Base-by-base conservation (phyloP, 192 early-diverging fungal genomes). In the Podila minutissima region DNA sequence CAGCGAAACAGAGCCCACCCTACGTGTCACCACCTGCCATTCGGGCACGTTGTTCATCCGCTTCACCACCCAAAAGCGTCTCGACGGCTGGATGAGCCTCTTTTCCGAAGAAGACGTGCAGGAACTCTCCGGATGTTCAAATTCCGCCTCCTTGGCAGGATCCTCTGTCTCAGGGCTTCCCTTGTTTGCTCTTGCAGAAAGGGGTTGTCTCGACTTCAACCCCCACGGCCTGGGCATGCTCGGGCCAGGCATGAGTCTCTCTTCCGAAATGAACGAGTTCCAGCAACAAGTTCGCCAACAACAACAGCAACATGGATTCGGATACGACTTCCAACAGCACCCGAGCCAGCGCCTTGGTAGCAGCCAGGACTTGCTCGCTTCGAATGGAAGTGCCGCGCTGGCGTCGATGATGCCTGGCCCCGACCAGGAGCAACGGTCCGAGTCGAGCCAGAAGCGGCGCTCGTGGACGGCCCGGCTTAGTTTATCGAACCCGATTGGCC, bases 31-130 rank as follows among this genome's bases (percentile, higher is more conserved):
- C 0, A 77, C 74, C 8, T n/a, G 22, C 15, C 20, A 62, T 38
- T 48, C 48, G 5, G 64, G 63, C 0, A 37, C 46, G 10, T 11
- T 77, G 2, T 22, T 66, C 1, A 77, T 77, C 20, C 74, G 68
- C 22, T 77, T 77, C 32, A 38, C 11, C 0, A 66, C 26, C 12
- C 53, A 71, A 38, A 20, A 35, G 11, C 12, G 53, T 9, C 59
- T 77, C 10, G 64, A 71, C 11, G 59, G 22, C 3, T 77, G 74
- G 74, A 59, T 64, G 57, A 7, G 10, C 4, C 64, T 77, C 22
- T 77, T 77, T 24, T 62, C 68, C 1, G 57, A 60, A 24, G 63
- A 71, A 20, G 68, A 77, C 51, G 22, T 55, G 9, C 53, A 55
- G 19, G 24, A 26, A 9, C 53, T 55, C 17, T 10, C 53, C 8